Percentiles rank a stretch among this genome's conserved stretches.
These are phyloP conservation scores for Tolypocladium ophioglossoides DNA, from an alignment of 2,329 filamentous ascomycete species.

Conservation along the genomic window DNA sequence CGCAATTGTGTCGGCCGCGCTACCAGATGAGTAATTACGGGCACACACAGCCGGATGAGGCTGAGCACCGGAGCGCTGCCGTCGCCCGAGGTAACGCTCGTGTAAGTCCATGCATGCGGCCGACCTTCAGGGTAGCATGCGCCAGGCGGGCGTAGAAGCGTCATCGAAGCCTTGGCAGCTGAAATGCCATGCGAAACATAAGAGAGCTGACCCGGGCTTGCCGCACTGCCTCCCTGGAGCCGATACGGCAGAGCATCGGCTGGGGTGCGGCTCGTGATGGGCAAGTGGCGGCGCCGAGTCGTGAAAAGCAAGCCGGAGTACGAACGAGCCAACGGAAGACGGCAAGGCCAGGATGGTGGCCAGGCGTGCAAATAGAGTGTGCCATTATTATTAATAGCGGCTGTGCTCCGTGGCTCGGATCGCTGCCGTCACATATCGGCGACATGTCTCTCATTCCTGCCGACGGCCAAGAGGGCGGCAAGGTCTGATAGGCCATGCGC, in stretches of 20 bases:
- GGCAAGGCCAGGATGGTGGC: not conserved
- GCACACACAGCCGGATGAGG: not conserved
- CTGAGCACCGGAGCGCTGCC: not conserved
- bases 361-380: not conserved
- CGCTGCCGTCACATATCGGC: not conserved
- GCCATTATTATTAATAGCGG: not conserved
- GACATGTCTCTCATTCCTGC: not conserved
- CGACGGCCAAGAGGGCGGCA: not conserved
- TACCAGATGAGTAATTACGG: too few species aligned
- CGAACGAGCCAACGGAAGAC: not conserved
- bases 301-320: not conserved
- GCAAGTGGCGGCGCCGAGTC: not conserved
- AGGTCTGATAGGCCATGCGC: not conserved
- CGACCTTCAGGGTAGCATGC: not conserved
- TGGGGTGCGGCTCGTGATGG: not conserved
- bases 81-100: not conserved
- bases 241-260: not conserved
- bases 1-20: not conserved
- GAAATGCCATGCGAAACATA: not conserved
- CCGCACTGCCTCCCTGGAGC: not conserved
- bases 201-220: not conserved
- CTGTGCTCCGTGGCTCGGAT: not conserved
- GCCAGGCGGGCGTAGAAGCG: not conserved
- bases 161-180: conserved; percentile 1
- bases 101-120: not conserved